Conservation (phyloP, 805 yeast species). For the Nakazawaea ambrosiae region DNA sequence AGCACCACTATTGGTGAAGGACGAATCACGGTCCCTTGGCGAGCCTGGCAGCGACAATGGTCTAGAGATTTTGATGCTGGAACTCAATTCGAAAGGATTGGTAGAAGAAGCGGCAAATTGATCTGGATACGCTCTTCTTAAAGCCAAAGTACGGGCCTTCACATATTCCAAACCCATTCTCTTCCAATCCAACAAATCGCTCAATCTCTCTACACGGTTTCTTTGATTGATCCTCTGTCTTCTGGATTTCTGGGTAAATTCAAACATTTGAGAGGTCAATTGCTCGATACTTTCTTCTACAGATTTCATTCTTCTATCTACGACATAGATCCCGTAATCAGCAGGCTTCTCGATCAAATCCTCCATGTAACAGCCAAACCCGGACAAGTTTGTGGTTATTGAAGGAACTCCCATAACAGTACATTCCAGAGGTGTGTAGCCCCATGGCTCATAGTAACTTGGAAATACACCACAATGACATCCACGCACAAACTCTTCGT, state of each 20-base stretch:
- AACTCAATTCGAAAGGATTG: slow-evolving; percentile 27
- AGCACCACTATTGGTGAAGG: slow-evolving; percentile 29
- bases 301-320: slow-evolving; percentile 86
- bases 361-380: slow-evolving; percentile 98
- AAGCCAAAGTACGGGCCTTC: slow-evolving; percentile 87
- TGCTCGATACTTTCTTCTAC: slow-evolving; percentile 93
- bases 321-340: slow-evolving; percentile 96
- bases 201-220: slow-evolving; percentile 90
- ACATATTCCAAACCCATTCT: slow-evolving; percentile 96
- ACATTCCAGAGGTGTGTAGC: slow-evolving; percentile 98
- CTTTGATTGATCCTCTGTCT: slow-evolving; percentile 97
- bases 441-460: slow-evolving; percentile 98
- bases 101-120: slow-evolving; percentile 43
- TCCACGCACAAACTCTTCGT: slow-evolving; percentile 96
- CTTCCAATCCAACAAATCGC: slow-evolving; percentile 94
- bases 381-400: slow-evolving; percentile 90
- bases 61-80: slow-evolving; percentile 57
- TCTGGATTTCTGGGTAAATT: slow-evolving; percentile 80
- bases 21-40: slow-evolving; percentile 63
- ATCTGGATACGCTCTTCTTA: slow-evolving; percentile 91
- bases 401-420: slow-evolving; percentile 99
- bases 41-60: slow-evolving; percentile 98
- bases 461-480: slow-evolving; percentile 98
- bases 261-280: slow-evolving; percentile 82
- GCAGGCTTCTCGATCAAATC: slow-evolving; percentile 89